Base-by-base conservation (phyloP, 2,329 filamentous ascomycete genomes). In the Pseudogymnoascus pannorum region DNA sequence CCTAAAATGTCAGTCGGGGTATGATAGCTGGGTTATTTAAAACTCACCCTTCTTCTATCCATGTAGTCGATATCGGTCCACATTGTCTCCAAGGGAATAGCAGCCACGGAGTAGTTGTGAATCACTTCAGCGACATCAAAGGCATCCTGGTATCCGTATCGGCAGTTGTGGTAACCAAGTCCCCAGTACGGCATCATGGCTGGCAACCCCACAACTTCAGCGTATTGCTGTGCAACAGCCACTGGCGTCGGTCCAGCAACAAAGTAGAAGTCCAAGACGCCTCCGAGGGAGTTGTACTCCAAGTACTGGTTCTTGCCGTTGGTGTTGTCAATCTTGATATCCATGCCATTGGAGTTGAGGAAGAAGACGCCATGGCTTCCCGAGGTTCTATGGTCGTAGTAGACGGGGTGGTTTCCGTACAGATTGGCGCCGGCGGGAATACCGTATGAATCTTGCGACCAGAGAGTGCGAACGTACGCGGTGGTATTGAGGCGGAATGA, bases 211-310 rank as follows among this genome's bases (percentile, higher is more conserved):
- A 79, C 78, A 31, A 87, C 72, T 62, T 82, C 77, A 1, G 82
- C 75, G 64, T 87, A 87, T 67, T 87, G 84, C 66, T 76, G 75
- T 9, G 82, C 76, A 0, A 86, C 83, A 9, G 84, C 80, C 38
- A 82, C 74, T 0, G 85, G 82, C 0, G 75, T 78, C 0, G 83
- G 81, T 0, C 85, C 86, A 7, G 82, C 78, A 8, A 87, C 68
- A 68, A 88, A 87, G 69, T 87, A 87, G 59, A 88, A 82, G 72
- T 93, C 91, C 2, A 94, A 71, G 18, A 92, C 81, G 8, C 91
- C 90, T 5, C 90, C 89, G 0, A 93, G 78, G 1, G 84, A 84
- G 71, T 92, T 91, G 75, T 92, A 94, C 73, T 92, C 88, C 4
- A 94, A 80, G 62, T 87, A 91, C 70, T 92, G 85, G 51, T 67